A percentile compares a stretch with the other conserved stretches of the same genome.
Conservation (phyloP, 331 rosid genomes). For the Quercus tomentella region DNA sequence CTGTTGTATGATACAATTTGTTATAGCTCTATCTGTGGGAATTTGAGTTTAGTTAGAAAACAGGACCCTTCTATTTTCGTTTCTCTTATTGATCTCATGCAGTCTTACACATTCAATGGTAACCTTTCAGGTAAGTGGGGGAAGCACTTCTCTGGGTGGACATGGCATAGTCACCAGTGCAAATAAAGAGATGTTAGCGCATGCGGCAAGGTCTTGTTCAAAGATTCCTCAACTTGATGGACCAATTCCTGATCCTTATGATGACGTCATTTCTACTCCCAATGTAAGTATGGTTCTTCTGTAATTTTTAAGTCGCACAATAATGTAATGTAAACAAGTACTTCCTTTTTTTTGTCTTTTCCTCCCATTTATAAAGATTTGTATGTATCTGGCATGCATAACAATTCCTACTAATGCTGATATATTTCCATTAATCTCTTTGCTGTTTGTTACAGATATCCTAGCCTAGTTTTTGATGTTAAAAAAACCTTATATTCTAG, state of each 20-base stretch:
- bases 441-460: neutral
- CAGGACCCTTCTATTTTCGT: neutral
- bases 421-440: neutral
- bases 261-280: conserved; percentile 92
- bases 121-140: conserved; percentile 62
- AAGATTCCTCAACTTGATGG: conserved; percentile 97
- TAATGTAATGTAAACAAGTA: neutral
- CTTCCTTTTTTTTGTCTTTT: conserved; percentile 1
- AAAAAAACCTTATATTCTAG: neutral
- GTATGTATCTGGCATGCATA: neutral
- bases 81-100: conserved; percentile 11
- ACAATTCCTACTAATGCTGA: neutral
- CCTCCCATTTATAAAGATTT: neutral
- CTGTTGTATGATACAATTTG: neutral
- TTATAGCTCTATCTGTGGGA: neutral
- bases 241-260: conserved; percentile 82
- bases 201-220: conserved; percentile 38
- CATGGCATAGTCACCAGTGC: conserved; percentile 13
- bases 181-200: conserved; percentile 31
- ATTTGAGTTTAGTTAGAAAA: neutral
- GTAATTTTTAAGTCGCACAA: neutral
- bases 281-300: conserved; percentile 51
- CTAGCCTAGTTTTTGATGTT: neutral
- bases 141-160: conserved; percentile 43
- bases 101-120: conserved; percentile 11